Percentiles rank a stretch among this genome's conserved stretches.
Evolutionary conservation across 768 basidiomycete genomes (phyloP).

Genomic region (Pleurotus giganteus): DNA sequence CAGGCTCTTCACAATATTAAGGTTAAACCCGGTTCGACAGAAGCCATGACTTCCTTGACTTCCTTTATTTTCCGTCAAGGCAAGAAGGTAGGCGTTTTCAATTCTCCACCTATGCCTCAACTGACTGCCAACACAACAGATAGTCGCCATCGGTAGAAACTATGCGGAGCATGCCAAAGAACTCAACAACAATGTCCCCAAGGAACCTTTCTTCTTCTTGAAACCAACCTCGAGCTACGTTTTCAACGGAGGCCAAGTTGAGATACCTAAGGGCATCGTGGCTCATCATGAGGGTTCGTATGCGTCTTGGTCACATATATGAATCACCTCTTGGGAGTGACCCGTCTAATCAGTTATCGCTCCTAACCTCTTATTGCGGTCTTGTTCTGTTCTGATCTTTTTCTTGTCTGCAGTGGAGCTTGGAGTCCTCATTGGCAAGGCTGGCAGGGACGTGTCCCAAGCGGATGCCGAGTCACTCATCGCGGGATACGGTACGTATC

Average conservation of each 20-base stretch:
- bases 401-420: constrained; percentile 75
- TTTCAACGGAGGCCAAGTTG: constrained; percentile 69
- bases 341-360: neutral
- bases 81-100: constrained; percentile 36
- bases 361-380: neutral
- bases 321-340: neutral
- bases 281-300: constrained; percentile 87
- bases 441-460: constrained; percentile 78
- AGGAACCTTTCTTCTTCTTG: constrained; percentile 97
- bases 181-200: constrained; percentile 82
- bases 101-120: neutral
- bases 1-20: neutral
- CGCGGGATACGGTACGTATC: constrained; percentile 82
- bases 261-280: constrained; percentile 81
- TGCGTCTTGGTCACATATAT: neutral
- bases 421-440: constrained; percentile 91
- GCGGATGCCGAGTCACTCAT: constrained; percentile 73
- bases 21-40: constrained; percentile 1
- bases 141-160: constrained; percentile 95
- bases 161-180: constrained; percentile 92
- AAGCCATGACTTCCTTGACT: constrained; percentile 7
- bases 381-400: neutral
- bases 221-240: constrained; percentile 95
- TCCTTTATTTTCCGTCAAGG: constrained; percentile 36
- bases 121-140: constrained; percentile 39